phyloP scores from a whole-genome alignment of 495 filamentous ascomycete species.

The Hypoxylon trugodes region DNA sequence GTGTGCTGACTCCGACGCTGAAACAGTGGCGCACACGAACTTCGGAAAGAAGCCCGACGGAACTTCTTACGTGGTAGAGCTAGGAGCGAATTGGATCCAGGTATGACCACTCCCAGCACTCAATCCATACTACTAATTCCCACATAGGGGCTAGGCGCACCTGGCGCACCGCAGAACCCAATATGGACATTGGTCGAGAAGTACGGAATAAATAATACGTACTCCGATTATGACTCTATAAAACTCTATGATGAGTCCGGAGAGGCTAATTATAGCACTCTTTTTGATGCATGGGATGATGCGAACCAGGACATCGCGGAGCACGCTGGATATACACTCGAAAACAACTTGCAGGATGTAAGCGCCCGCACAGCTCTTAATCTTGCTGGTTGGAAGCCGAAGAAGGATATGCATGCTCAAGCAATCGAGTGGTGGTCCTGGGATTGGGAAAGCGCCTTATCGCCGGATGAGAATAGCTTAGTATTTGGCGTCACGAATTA shows the following conservation, averaged over 20 bases:
- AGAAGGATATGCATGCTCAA: constrained; percentile 64
- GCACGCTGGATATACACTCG: constrained; percentile 66
- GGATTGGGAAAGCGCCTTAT: constrained; percentile 65
- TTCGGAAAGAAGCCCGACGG: constrained; percentile 65
- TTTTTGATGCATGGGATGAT: constrained; percentile 62
- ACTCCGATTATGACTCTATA: constrained; percentile 69
- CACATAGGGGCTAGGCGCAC: constrained; percentile 67
- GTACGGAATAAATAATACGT: constrained; percentile 67
- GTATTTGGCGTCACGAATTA: constrained; percentile 45
- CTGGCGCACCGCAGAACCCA: constrained; percentile 69
- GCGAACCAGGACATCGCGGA: constrained; percentile 60
- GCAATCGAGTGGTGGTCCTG: constrained; percentile 67
- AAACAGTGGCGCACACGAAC: constrained; percentile 53
- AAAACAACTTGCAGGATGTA: constrained; percentile 68
- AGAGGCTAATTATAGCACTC: constrained; percentile 56
- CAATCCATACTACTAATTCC: too few relatives aligned
- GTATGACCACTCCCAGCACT: too few relatives aligned
- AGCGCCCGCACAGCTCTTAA: constrained; percentile 67
- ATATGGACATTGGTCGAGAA: constrained; percentile 75
- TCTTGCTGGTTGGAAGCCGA: constrained; percentile 71
- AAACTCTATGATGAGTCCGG: constrained; percentile 68
- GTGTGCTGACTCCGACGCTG: constrained; percentile 19
- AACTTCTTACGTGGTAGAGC: constrained; percentile 68
- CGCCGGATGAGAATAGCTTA: constrained; percentile 51
- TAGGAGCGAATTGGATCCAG: constrained; percentile 80